Conservation (phyloP, 2,329 filamentous ascomycete species). For the Escovopsis weberi region DNA sequence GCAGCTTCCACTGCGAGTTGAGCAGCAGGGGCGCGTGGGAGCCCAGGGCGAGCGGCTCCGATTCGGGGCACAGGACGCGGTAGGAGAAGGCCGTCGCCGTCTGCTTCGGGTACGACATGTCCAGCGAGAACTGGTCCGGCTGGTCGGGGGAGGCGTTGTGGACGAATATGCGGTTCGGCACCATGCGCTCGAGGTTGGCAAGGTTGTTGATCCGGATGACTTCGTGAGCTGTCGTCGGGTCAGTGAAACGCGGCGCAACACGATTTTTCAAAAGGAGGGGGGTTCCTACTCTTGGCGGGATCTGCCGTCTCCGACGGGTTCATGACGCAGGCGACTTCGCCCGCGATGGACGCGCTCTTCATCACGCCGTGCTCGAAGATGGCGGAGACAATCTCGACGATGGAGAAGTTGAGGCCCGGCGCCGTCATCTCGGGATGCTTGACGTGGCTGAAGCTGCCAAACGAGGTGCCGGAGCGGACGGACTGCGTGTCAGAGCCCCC, state of each 20-base stretch:
- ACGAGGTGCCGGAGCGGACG: conserved; percentile 73
- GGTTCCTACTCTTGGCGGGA: conserved; percentile 31
- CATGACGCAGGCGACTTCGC: conserved; percentile 80
- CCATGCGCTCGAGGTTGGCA: conserved; percentile 74
- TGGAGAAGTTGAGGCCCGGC: conserved; percentile 71
- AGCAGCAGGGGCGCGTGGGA: conserved; percentile 59
- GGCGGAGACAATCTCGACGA: conserved; percentile 84
- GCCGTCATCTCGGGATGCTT: conserved; percentile 71
- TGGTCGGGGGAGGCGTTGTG: conserved; percentile 48
- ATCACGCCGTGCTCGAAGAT: conserved; percentile 62
- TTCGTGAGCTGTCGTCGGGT: conserved; percentile 31
- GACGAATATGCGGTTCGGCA: conserved; percentile 85
- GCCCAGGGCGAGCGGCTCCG: conserved; percentile 27
- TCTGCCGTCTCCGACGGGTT: conserved; percentile 37
- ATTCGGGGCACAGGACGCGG: conserved; percentile 59
- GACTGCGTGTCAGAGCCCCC: conserved; percentile 74
- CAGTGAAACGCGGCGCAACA: background rate
- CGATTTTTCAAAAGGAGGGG: too few relatives aligned
- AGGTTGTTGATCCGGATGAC: conserved; percentile 81
- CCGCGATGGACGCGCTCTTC: conserved; percentile 59
- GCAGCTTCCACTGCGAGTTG: conserved; percentile 66
- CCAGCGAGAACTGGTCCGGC: conserved; percentile 67
- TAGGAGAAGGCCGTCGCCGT: conserved; percentile 85
- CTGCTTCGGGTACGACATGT: conserved; percentile 56
- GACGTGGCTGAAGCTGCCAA: conserved; percentile 52